These are phyloP conservation scores for Diplocarpon mali DNA, from an alignment of 2,329 filamentous ascomycete genomes.

Conservation along the genomic window DNA sequence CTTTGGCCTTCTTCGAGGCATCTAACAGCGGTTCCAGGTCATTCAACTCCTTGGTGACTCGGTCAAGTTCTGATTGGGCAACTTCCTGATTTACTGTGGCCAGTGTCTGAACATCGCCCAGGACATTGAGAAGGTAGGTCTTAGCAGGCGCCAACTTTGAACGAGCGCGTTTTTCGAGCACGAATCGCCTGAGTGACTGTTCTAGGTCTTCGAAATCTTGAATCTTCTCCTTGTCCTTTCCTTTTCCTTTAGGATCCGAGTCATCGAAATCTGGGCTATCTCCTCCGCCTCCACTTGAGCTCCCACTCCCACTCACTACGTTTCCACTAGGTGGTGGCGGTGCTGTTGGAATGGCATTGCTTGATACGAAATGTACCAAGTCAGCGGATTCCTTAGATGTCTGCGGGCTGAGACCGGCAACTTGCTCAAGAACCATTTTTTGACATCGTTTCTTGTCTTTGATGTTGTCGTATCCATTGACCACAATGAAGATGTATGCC, in stretches of 20 bases:
- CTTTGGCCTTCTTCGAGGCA: constrained; percentile 67
- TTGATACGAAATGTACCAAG: constrained; percentile 95
- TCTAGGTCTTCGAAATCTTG: constrained; percentile 86
- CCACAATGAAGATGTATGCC: constrained; percentile 97
- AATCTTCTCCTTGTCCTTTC: constrained; percentile 78
- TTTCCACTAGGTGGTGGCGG: constrained; percentile 44
- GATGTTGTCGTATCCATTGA: constrained; percentile 94
- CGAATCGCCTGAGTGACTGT: constrained; percentile 79
- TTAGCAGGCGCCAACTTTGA: constrained; percentile 94
- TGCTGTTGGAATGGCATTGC: constrained; percentile 78
- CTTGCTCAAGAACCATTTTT: constrained; percentile 86
- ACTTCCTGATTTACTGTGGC: constrained; percentile 82
- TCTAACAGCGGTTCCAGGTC: constrained; percentile 80
- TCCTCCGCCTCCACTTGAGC: constrained; percentile 38
- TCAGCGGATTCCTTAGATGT: constrained; percentile 90
- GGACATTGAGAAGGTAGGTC: constrained; percentile 87
- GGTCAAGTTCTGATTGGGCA: constrained; percentile 71
- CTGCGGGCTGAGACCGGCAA: constrained; percentile 74
- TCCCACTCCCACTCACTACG: constrained; percentile 42
- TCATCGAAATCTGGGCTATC: constrained; percentile 40
- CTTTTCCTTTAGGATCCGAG: constrained; percentile 56
- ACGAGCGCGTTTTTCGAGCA: constrained; percentile 86
- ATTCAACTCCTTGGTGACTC: constrained; percentile 68
- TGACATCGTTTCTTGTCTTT: constrained; percentile 83
- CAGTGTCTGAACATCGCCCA: constrained; percentile 75